Percentiles rank a stretch among this genome's conserved stretches.
Conservation (phyloP, 1,284 basidiomycete genomes). For the Hymenochaete sp. region DNA sequence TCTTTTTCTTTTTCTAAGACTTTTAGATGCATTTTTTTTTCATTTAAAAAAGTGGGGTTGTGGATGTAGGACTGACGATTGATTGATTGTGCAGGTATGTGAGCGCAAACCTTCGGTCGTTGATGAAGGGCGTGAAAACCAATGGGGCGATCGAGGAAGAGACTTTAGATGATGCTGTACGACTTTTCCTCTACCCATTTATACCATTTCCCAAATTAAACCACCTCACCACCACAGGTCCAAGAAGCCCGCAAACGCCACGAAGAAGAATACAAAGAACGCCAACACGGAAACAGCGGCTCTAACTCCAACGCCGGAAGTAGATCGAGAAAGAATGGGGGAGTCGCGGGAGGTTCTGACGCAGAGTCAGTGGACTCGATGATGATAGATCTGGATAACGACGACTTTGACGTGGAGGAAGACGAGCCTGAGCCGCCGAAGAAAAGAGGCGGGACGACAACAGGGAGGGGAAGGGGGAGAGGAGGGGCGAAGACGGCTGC, state of each 20-base stretch:
- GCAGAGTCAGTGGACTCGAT: conserved; percentile 72
- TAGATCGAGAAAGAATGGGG: conserved; percentile 30
- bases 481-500: conserved; percentile 17
- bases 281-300: conserved; percentile 29
- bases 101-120: conserved; percentile 44
- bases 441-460: conserved; percentile 28
- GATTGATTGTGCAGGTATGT: conserved; percentile 53
- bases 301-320: conserved; percentile 34
- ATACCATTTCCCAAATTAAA: neutral
- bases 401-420: conserved; percentile 29
- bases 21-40: too few species aligned
- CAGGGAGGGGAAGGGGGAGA: conserved; percentile 15
- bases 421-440: conserved; percentile 46
- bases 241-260: conserved; percentile 57
- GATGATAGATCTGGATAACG: conserved; percentile 53
- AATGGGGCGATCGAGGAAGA: conserved; percentile 64
- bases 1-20: too few species aligned
- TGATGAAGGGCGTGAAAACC: conserved; percentile 58
- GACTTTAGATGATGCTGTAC: conserved; percentile 64
- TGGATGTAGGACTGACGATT: conserved; percentile 4
- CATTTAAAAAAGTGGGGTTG: too few species aligned
- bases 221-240: conserved; percentile 34
- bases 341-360: conserved; percentile 43
- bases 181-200: conserved; percentile 18
- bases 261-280: conserved; percentile 51